Base-by-base conservation (phyloP, 768 basidiomycete species). In the Sarcodon sp. region DNA sequence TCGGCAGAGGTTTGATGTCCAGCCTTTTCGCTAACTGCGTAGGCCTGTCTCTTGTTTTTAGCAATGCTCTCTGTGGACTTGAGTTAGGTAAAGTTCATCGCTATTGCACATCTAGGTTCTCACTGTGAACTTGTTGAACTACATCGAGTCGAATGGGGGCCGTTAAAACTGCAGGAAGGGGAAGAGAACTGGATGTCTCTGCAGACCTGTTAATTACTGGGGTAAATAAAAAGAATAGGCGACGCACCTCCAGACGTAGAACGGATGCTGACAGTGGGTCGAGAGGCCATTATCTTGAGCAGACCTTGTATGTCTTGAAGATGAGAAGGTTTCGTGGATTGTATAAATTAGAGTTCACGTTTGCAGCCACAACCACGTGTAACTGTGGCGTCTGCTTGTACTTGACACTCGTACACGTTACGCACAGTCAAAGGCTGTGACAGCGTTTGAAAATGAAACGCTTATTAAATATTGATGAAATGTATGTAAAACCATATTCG, bases 121-220 rank as follows among this genome's bases (percentile, higher is more conserved):
- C 67, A 97, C 96, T 99, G 87, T 98, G 93, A 51, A 99, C 90
- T 69, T 92, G 91, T 52, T 88, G 79, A 59, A 99, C 94, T 56
- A 99, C 92, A 77, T 99, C 96, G 64, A 94, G 81, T 69, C 96
- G 79, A 70, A 99, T 98, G 61, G 96, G 94, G 35, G 94, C 96
- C 59, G 91, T 93, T 62, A 99, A 73, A 63, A 99, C 96, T 60
- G 91, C 90, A 46, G 94, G 91, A 58, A 93, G 86, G 49, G 89
- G 87, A 47, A 93, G 80, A 43, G 91, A 94, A 66, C 77, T 73
- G 37, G 90, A 88, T 39, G 86, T 72, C 77, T 91, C 88, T 87
- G 55, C 8, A 48, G 18, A 45, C 12, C 13, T 48, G 39, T 27
- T 48, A 43, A 31, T 7, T 37, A 39, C 51, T 48, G 38, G 46